Base-by-base conservation (phyloP, 2,329 filamentous ascomycete genomes). In the Ceratocystis ficicola region DNA sequence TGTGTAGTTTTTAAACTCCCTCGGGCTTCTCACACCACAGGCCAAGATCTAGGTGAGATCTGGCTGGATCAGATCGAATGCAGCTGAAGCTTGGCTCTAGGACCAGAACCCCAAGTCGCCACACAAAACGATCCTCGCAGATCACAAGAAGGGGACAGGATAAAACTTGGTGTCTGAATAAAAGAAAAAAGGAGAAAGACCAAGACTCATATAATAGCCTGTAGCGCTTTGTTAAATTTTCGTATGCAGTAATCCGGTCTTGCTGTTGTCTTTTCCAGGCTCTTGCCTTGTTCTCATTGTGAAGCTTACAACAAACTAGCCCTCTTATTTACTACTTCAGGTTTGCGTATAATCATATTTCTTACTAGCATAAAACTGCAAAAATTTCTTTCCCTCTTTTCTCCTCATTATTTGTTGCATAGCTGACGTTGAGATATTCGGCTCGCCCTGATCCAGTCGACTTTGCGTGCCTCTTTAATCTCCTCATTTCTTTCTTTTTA, bases 51-150 rank as follows among this genome's bases (percentile, higher is more conserved):
- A 41, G 12, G 36, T 41, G 25, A 59, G 55, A 59, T 59, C 8
- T 59, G 55, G 55, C 55, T 59, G 55, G 6, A 59, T 59, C 28
- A 32, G 25, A 36, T 59, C 28, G 28, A 36, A 30, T 59, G 55
- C 55, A 59, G 55, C 55, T 59, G 55, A 59, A 59, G 55, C 30
- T 59, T 59, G 28, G 28, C 55, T 36, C n/a, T 1, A 25, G 48
- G 15, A 30, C 20, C 36, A 17, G 17, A 36, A 36, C 6, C 30
- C 30, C 30, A 36, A 59, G 22, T 28, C 12, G 55, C 28, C 12
- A 59, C 55, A 59, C 12, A 32, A 20, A 20, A 20, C 22, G 28
- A 36, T 36, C 1, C 55, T 36, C 55, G 55, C 28, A 59, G 55
- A 36, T 59, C 55, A 59, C 28, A 59, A 36, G 15, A 59, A 36